These are phyloP conservation scores for Alternaria viburni DNA, from an alignment of 2,329 filamentous ascomycete genomes.

Conservation along the genomic window DNA sequence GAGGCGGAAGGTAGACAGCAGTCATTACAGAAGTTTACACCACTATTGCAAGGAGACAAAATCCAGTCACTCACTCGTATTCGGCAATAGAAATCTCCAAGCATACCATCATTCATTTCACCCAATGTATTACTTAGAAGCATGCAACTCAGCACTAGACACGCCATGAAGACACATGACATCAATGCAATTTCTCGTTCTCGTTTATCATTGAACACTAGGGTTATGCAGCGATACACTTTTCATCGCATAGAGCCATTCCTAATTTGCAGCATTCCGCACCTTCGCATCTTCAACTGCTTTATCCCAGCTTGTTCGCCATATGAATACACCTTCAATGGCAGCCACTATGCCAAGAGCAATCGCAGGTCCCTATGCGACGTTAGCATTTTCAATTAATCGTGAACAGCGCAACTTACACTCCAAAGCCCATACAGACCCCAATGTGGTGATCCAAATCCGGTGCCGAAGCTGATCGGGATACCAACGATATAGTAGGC, in stretches of 20 bases:
- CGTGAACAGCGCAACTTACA: constrained; percentile 28
- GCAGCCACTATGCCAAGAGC: constrained; percentile 68
- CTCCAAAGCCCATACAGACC: constrained; percentile 80
- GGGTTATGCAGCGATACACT: not conserved
- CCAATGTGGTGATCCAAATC: constrained; percentile 78
- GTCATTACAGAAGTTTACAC: not conserved
- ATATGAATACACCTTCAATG: constrained; percentile 65
- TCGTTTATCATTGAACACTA: not conserved
- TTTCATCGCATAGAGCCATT: not conserved
- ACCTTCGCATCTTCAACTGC: constrained; percentile 66
- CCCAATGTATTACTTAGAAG: not conserved
- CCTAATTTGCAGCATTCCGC: constrained; percentile 55
- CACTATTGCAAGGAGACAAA: not conserved
- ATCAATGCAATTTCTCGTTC: not conserved
- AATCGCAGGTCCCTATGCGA: constrained; percentile 57
- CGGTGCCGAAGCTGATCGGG: constrained; percentile 79
- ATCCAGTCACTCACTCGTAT: not conserved
- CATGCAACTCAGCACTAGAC: not conserved
- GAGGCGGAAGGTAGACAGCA: not conserved
- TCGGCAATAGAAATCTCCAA: not conserved
- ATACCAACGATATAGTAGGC: constrained; percentile 87
- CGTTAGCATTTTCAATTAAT: constrained; percentile 6
- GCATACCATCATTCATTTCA: not conserved
- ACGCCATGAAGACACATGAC: not conserved
- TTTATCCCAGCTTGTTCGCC: constrained; percentile 60